phyloP scores from a whole-genome alignment of 2,329 filamentous ascomycete genomes.

The Trichoderma koningii region DNA sequence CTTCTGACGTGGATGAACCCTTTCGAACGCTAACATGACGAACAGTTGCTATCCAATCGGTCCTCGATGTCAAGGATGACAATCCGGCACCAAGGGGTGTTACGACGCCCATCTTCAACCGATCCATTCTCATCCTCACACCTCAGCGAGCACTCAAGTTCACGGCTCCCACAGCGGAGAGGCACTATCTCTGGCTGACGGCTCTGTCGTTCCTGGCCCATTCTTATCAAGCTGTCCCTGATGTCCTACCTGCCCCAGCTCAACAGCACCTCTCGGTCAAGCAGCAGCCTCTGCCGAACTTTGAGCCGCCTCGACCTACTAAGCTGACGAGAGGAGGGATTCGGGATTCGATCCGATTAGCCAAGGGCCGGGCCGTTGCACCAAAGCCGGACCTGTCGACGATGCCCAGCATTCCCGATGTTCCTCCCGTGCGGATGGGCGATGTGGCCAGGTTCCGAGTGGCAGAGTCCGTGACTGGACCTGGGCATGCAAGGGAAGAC shows the following conservation, averaged over 20 bases:
- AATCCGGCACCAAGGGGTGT: constrained; percentile 73
- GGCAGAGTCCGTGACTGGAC: constrained; percentile 43
- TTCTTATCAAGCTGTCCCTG: constrained; percentile 77
- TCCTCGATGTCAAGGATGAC: constrained; percentile 94
- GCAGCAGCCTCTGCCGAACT: constrained; percentile 50
- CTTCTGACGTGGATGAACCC: neutral
- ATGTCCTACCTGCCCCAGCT: constrained; percentile 61
- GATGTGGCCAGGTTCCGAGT: constrained; percentile 43
- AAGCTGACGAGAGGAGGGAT: constrained; percentile 61
- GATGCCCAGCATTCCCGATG: constrained; percentile 45
- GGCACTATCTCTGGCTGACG: constrained; percentile 93
- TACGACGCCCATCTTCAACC: constrained; percentile 70
- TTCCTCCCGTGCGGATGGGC: constrained; percentile 42
- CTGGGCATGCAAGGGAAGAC: constrained; percentile 48
- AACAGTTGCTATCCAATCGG: constrained; percentile 88
- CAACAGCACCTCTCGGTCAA: constrained; percentile 38
- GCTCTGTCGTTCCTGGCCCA: constrained; percentile 93
- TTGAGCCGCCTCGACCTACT: constrained; percentile 48
- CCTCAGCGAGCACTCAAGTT: constrained; percentile 94
- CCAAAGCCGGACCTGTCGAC: constrained; percentile 57
- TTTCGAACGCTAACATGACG: constrained; percentile 23
- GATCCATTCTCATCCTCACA: constrained; percentile 92
- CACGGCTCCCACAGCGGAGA: constrained; percentile 77
- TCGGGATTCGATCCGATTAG: constrained; percentile 85
- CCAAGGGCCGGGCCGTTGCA: constrained; percentile 66